A percentile compares a stretch with the other conserved stretches of the same genome.
phyloP scores from a whole-genome alignment of 2,329 filamentous ascomycete species.

The Pestalotiopsis sp. region DNA sequence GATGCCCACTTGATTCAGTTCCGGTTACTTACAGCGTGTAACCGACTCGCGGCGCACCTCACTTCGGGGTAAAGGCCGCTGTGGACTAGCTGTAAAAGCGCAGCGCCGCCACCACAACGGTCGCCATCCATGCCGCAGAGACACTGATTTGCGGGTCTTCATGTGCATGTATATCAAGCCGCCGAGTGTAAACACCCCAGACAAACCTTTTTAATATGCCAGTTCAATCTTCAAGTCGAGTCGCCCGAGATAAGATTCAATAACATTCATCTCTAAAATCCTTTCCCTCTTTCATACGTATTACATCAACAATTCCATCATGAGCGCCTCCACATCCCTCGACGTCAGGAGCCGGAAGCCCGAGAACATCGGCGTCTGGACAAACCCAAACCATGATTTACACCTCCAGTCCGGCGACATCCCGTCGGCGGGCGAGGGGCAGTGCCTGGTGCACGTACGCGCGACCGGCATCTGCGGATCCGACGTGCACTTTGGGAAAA shows the following conservation, averaged over 20 bases:
- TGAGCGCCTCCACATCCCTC: background rate
- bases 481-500: slow-evolving; percentile 38
- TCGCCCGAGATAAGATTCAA: background rate
- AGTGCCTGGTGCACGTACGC: slow-evolving; percentile 60
- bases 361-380: background rate
- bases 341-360: background rate
- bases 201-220: background rate
- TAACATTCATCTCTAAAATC: background rate
- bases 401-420: background rate
- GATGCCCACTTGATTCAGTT: background rate
- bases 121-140: background rate
- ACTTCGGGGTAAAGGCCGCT: background rate
- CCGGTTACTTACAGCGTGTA: background rate
- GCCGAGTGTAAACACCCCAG: background rate
- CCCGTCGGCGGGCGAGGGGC: background rate
- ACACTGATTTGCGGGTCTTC: background rate
- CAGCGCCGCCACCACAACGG: background rate
- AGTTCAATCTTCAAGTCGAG: background rate
- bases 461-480: slow-evolving; percentile 68
- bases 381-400: slow-evolving; percentile 1
- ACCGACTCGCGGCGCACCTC: background rate
- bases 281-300: background rate
- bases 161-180: background rate
- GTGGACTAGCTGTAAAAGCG: background rate
- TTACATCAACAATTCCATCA: background rate